Evolutionary conservation across 2,329 filamentous ascomycete species (phyloP).

Genomic region (Nigrospora oryzae): DNA sequence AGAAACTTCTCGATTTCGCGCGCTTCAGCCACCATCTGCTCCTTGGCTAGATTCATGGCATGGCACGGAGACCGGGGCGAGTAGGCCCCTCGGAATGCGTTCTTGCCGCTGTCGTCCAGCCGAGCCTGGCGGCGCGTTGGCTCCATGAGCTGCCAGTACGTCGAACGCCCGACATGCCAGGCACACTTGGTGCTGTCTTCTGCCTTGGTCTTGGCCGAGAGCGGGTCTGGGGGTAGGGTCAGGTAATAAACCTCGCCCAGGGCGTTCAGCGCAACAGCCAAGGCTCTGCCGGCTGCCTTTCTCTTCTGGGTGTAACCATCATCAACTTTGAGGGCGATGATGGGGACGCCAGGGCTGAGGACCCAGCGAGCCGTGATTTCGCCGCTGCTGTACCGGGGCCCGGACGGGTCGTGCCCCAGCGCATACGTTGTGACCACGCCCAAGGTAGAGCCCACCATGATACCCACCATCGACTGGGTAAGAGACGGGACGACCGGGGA

Average conservation of each 20-base stretch:
- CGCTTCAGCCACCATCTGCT: constrained; percentile 68
- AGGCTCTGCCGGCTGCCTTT: constrained; percentile 62
- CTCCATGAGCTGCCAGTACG: constrained; percentile 76
- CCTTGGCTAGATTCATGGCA: constrained; percentile 60
- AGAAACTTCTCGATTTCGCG: constrained; percentile 74
- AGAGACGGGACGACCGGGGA: constrained; percentile 60
- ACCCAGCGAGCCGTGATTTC: constrained; percentile 85
- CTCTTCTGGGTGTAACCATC: constrained; percentile 70
- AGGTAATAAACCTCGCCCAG: constrained; percentile 87
- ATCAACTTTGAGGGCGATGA: constrained; percentile 75
- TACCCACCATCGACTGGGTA: constrained; percentile 72
- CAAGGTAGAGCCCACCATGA: constrained; percentile 74
- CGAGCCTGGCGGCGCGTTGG: constrained; percentile 63
- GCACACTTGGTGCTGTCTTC: constrained; percentile 57
- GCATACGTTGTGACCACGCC: constrained; percentile 79
- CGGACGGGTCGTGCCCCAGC: constrained; percentile 50
- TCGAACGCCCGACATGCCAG: constrained; percentile 73
- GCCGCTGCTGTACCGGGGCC: constrained; percentile 58
- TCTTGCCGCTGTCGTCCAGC: constrained; percentile 64
- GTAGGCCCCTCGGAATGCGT: constrained; percentile 63
- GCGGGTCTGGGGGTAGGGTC: constrained; percentile 56
- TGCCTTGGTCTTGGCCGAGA: constrained; percentile 36
- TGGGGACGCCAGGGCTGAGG: constrained; percentile 85
- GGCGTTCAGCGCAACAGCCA: constrained; percentile 91
- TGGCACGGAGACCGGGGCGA: constrained; percentile 72